Base-by-base conservation (phyloP, 2,329 filamentous ascomycete genomes). In the Pseudogymnoascus sp. region DNA sequence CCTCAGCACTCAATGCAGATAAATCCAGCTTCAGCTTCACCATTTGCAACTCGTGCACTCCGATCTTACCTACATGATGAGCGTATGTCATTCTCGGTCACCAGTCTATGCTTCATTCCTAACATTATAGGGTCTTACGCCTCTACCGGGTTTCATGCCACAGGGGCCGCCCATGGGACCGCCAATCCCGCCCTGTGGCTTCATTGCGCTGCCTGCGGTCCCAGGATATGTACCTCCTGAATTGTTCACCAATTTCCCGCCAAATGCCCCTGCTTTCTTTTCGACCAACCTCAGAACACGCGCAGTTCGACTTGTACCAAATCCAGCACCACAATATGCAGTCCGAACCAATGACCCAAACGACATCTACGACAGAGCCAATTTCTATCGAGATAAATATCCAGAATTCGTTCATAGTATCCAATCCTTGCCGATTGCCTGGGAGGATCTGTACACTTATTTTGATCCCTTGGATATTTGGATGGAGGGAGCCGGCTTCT, bases 391-490 rank as follows among this genome's bases (percentile, higher is more conserved):
- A 46, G 60, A 33, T 24, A 65, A 8, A 31, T 69, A 67, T 31
- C 69, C 66, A 6, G 60, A 53, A 12, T 40, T 40, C 35, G 50
- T 41, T 40, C 4, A 31, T 67, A 22, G 61, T 63, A 12, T 59
- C 64, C 12, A 12, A 38, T 10, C 60, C 69, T 56, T 61, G 10
- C 65, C 66, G 11, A 62, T 61, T 4, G n/a, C 53, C 10, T 72
- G 69, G 68, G 46, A 66, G n/a, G 66, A 70, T 60, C 65, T 74
- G 2, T 69, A 73, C 61, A 38, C 68, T 7, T 74, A 71, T 61
- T 75, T 73, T 63, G 73, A 75, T 66, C 67, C 67, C 4, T 67
- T 68, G 31, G 73, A 75, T 64, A 66, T 73, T 11, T 69, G 66
- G 40, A 59, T 68, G 31, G 66, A 75, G 16, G 68, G 69, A 24